These are phyloP conservation scores for Rhynchosporium graminicola DNA, from an alignment of 2,329 filamentous ascomycete genomes.

Conservation along the genomic window DNA sequence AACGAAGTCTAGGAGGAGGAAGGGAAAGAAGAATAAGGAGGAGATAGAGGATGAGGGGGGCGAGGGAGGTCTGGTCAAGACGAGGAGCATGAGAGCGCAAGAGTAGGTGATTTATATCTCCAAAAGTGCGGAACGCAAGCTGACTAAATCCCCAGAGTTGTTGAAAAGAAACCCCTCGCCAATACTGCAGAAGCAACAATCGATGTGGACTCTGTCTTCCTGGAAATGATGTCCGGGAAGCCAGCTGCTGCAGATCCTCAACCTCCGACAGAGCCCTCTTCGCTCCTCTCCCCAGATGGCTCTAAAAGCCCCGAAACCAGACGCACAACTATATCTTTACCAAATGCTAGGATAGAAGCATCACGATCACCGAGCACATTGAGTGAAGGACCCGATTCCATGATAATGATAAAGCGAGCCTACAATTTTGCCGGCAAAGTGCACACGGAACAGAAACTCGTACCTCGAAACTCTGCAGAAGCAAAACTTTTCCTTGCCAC, in stretches of 20 bases:
- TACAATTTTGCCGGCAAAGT: slow-evolving; percentile 76
- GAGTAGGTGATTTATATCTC: slow-evolving; percentile 51
- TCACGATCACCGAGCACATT: slow-evolving; percentile 31
- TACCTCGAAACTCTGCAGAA: slow-evolving; percentile 65
- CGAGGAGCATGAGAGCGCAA: slow-evolving; percentile 66
- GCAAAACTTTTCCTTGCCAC: slow-evolving; percentile 64
- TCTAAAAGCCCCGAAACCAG: slow-evolving; percentile 12
- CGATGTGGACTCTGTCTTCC: slow-evolving; percentile 72
- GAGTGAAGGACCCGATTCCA: slow-evolving; percentile 39
- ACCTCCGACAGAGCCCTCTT: slow-evolving; percentile 12
- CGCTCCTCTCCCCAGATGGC: slow-evolving; percentile 12
- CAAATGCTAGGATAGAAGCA: slow-evolving; percentile 15
- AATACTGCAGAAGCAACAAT: slow-evolving; percentile 53
- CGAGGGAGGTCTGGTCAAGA: slow-evolving; percentile 70
- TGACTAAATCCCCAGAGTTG: slow-evolving; percentile 26
- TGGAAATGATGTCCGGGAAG: slow-evolving; percentile 58
- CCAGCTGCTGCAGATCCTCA: slow-evolving; percentile 21
- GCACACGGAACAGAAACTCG: slow-evolving; percentile 70
- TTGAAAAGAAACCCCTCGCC: slow-evolving; percentile 35
- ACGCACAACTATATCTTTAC: not conserved
- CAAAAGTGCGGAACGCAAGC: not conserved
- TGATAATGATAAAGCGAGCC: slow-evolving; percentile 66
- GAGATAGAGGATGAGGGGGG: slow-evolving; percentile 62
- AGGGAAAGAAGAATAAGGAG: slow-evolving; percentile 45
- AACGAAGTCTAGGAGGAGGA: slow-evolving; percentile 53